Conservation (phyloP, 2,329 filamentous ascomycete genomes). For the Coniochaeta sp. region DNA sequence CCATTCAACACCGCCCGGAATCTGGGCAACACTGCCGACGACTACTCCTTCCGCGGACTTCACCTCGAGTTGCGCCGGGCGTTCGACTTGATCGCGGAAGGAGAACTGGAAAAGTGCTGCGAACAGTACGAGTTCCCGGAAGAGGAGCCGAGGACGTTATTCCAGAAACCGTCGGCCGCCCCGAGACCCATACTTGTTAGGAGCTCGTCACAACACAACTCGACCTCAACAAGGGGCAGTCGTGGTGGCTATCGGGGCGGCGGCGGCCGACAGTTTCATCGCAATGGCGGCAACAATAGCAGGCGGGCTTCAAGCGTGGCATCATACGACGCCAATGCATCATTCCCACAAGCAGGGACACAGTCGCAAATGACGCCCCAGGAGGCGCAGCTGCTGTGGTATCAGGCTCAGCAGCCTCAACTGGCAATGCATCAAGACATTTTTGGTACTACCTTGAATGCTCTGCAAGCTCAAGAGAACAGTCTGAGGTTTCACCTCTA, state of each 20-base stretch:
- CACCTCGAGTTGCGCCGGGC: slow-evolving; percentile 85
- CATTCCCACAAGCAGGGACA: slow-evolving; percentile 23
- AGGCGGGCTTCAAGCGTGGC: slow-evolving; percentile 45
- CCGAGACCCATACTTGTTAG: slow-evolving; percentile 49
- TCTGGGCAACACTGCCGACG: slow-evolving; percentile 91
- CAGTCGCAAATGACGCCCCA: slow-evolving; percentile 30
- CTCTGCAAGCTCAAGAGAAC: slow-evolving; percentile 18
- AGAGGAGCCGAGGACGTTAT: slow-evolving; percentile 53
- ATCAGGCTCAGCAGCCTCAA: slow-evolving; percentile 34
- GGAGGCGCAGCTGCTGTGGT: slow-evolving; percentile 36
- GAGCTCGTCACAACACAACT: slow-evolving; percentile 53
- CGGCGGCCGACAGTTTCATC: slow-evolving; percentile 32
- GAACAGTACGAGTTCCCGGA: slow-evolving; percentile 84
- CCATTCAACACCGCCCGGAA: slow-evolving; percentile 89
- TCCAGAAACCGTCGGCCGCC: slow-evolving; percentile 46
- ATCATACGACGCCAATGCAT: slow-evolving; percentile 35
- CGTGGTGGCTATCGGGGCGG: slow-evolving; percentile 39
- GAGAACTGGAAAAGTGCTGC: slow-evolving; percentile 75
- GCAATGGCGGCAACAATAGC: slow-evolving; percentile 33
- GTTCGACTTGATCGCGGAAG: slow-evolving; percentile 72
- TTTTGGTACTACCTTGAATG: slow-evolving; percentile 10
- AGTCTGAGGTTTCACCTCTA: slow-evolving; percentile 37
- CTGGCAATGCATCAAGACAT: slow-evolving; percentile 32
- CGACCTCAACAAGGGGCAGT: slow-evolving; percentile 31
- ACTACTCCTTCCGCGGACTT: slow-evolving; percentile 85